Percentiles rank a stretch among this genome's conserved stretches.
Evolutionary conservation across 2,329 filamentous ascomycete genomes (phyloP).

Genomic region (Drechslerella stenobrocha): DNA sequence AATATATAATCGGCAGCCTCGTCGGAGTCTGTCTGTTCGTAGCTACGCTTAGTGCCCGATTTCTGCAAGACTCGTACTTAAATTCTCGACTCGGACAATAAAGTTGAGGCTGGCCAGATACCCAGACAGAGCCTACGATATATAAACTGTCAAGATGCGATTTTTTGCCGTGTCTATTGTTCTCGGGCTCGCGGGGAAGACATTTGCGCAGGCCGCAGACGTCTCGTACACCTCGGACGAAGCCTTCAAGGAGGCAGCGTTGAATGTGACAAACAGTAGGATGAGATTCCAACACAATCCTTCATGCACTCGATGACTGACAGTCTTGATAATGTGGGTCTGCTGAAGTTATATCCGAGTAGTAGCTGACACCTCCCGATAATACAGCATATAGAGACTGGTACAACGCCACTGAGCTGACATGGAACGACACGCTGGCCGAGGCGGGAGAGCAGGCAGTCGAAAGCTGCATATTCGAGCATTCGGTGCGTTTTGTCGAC

Average conservation of each 20-base stretch:
- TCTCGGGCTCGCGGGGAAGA: background rate
- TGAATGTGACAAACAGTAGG: constrained; percentile 45
- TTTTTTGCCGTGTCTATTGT: background rate
- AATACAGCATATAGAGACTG: constrained; percentile 41
- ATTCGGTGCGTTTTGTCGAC: constrained; percentile 22
- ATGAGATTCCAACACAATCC: constrained; percentile 6
- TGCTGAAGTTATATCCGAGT: no score
- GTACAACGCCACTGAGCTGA: constrained; percentile 42
- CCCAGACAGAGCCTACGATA: no score
- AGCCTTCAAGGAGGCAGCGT: constrained; percentile 10
- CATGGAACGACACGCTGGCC: constrained; percentile 45
- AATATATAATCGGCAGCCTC: no score
- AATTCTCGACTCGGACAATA: no score
- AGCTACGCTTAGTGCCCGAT: no score
- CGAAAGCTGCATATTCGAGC: constrained; percentile 38
- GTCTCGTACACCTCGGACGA: constrained; percentile 39
- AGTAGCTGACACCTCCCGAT: background rate
- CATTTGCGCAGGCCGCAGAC: constrained; percentile 33
- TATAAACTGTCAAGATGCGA: constrained; percentile 1
- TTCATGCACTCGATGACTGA: no score
- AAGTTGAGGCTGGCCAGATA: no score
- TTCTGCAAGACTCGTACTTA: no score
- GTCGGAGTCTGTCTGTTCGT: no score
- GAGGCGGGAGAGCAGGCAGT: constrained; percentile 30
- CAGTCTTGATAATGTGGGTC: no score